Conservation (phyloP, 768 basidiomycete genomes). For the Auricularia cornea region DNA sequence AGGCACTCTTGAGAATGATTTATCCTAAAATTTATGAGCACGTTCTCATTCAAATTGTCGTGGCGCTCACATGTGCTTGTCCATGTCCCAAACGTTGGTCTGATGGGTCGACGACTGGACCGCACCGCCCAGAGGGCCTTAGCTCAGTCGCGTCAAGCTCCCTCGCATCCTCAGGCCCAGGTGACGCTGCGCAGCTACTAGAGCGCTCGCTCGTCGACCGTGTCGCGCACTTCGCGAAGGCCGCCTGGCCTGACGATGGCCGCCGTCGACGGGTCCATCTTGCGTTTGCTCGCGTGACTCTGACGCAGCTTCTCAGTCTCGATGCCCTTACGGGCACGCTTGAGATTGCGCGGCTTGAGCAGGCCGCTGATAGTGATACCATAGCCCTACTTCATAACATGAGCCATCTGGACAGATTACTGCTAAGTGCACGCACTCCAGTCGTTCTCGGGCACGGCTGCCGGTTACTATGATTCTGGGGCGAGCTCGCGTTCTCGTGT, state of each 20-base stretch:
- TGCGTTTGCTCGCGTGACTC: slow-evolving; percentile 66
- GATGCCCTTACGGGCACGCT: no score
- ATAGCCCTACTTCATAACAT: no score
- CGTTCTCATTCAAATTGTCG: no score
- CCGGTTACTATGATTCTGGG: no score
- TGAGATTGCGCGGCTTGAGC: no score
- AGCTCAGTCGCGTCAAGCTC: slow-evolving; percentile 49
- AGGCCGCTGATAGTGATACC: no score
- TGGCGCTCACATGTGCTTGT: slow-evolving; percentile 86
- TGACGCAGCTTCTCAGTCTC: slow-evolving; percentile 82
- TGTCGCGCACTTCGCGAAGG: not conserved
- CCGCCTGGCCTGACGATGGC: slow-evolving; percentile 8
- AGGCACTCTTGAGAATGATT: slow-evolving; percentile 97
- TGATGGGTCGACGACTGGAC: slow-evolving; percentile 94
- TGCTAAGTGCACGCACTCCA: no score
- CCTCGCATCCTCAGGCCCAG: slow-evolving; percentile 33
- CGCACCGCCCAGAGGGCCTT: slow-evolving; percentile 66
- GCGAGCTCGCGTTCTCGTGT: no score
- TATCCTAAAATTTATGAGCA: slow-evolving; percentile 73
- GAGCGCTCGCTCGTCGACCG: slow-evolving; percentile 50
- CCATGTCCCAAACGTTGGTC: slow-evolving; percentile 90
- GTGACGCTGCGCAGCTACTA: not conserved
- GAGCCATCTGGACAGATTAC: no score
- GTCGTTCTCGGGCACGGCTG: no score
- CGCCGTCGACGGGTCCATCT: slow-evolving; percentile 22